phyloP scores from a whole-genome alignment of 495 filamentous ascomycete species.

The Neurospora terricola region DNA sequence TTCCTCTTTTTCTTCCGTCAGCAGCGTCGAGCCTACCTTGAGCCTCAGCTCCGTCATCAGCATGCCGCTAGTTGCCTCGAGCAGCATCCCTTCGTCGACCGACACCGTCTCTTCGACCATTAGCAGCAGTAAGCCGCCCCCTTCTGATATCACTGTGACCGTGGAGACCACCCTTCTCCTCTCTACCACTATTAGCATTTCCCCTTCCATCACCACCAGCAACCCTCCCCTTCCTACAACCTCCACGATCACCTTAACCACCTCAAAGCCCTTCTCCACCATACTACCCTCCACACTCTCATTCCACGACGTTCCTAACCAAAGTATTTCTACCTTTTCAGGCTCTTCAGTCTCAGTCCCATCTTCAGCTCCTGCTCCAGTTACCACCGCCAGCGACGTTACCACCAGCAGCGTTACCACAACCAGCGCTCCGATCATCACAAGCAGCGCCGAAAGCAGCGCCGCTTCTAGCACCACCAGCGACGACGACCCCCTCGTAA shows the following conservation, averaged over 20 bases:
- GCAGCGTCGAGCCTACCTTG: neutral
- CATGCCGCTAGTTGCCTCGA: neutral
- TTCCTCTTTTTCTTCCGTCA: neutral
- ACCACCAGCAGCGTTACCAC: neutral
- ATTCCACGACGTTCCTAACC: neutral
- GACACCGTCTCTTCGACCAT: rapidly evolving
- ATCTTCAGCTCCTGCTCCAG: neutral
- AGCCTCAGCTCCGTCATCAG: neutral
- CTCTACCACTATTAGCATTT: too few relatives aligned
- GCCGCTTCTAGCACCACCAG: neutral
- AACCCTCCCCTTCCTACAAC: too few relatives aligned
- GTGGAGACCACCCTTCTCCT: too few relatives aligned
- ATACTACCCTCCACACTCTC: neutral
- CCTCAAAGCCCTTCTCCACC: neutral
- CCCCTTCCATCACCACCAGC: neutral
- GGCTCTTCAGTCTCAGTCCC: neutral
- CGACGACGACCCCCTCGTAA: neutral
- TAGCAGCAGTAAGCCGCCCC: neutral
- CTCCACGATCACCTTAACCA: neutral
- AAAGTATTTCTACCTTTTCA: neutral
- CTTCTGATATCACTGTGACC: neutral
- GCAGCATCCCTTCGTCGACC: neutral
- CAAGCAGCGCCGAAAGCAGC: neutral
- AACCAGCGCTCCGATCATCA: neutral
- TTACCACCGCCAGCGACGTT: neutral